Base-by-base conservation (phyloP, 1,284 basidiomycete species). In the Cryptococcus neoformans region DNA sequence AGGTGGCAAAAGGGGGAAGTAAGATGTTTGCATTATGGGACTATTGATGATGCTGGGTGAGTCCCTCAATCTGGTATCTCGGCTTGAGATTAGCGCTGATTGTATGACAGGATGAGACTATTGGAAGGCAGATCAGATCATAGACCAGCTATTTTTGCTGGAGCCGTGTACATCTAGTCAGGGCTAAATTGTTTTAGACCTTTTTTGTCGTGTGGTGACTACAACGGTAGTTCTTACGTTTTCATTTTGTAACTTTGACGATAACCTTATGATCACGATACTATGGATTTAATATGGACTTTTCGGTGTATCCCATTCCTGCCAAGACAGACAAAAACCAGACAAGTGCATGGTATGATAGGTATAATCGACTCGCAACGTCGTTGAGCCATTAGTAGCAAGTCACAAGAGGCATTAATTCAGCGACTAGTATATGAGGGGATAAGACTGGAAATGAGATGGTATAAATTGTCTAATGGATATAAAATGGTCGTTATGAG, bases 111-210 rank as follows among this genome's bases (percentile, higher is more conserved):
- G 1, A 78, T 78, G 76, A 67, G 75, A 55, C 60, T 57, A 51
- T 59, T 78, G 17, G 76, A 78, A 58, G 76, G 76, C 11, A 64
- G 73, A 62, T 72, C 69, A 37, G 76, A 78, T 59, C 76, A 78
- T 66, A 64, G 75, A 44, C 76, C 76, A 8, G 73, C 75, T 1
- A 75, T 78, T 78, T 47, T 78, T 78, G 58, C 73, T 0, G 75
- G 70, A 0, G 75, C 74, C 0, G 69, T 78, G 21, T 78, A 75
- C 49, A 60, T 77, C 9, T 70, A 57, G 58, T n/a, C 16, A n/a
- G 40, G n/a, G 42, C 42, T 44, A 44, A 17, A 44, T 16, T 5
- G n/a, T 41, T 44, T 16, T 14, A 44, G 21, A 16, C n/a, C 10
- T 44, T 44, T 44, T 16, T 14, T 16, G 42, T 44, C n/a, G 40